phyloP scores from a whole-genome alignment of 495 filamentous ascomycete genomes.

The Hyaloscypha hepaticicola region DNA sequence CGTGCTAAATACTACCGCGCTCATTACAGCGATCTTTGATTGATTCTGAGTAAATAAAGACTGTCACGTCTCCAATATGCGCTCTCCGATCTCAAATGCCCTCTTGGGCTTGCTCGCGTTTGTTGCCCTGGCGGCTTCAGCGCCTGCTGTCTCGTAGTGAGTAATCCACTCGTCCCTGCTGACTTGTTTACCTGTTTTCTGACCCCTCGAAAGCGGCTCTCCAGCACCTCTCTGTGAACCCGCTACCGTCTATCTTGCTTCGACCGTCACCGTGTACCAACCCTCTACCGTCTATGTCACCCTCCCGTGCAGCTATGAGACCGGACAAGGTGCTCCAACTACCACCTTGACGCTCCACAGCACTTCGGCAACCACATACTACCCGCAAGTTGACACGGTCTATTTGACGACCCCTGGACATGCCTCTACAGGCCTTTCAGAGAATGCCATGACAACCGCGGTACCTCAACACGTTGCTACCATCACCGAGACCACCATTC shows the following conservation, averaged over 20 bases:
- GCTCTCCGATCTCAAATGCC: conserved; percentile 1
- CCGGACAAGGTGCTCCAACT: background rate
- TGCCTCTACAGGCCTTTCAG: background rate
- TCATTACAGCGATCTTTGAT: background rate
- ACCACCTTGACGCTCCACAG: conserved; percentile 17
- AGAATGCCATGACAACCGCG: background rate
- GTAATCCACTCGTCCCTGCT: background rate
- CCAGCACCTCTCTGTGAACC: background rate
- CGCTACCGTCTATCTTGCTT: conserved; percentile 13
- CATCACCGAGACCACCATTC: conserved; percentile 1
- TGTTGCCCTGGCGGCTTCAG: conserved; percentile 18
- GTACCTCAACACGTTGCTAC: background rate
- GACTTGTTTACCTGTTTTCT: background rate
- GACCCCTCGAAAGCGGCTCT: background rate
- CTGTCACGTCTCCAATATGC: conserved; percentile 23
- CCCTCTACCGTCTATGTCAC: conserved; percentile 19
- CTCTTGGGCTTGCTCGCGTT: conserved; percentile 14
- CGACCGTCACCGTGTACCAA: conserved; percentile 22
- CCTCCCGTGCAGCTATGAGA: background rate
- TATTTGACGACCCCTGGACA: background rate
- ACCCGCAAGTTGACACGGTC: conserved; percentile 4
- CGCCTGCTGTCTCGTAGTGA: conserved; percentile 15
- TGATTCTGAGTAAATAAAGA: conserved; percentile 1
- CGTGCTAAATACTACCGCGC: background rate
- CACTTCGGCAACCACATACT: conserved; percentile 5